Base-by-base conservation (phyloP, 331 rosid species). In the Saraca asoca region DNA sequence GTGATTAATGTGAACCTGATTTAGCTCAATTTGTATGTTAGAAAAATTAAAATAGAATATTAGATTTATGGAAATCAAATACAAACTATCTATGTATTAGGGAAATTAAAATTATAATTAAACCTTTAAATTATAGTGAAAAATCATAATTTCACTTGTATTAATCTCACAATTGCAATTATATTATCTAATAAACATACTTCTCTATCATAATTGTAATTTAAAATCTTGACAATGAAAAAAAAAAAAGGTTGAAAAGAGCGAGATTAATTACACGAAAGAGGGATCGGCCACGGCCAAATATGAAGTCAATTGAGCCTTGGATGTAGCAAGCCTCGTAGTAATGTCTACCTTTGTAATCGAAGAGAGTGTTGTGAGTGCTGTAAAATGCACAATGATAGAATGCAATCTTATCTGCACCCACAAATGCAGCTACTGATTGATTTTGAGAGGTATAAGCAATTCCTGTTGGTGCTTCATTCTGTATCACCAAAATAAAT, bases 251-350 rank as follows among this genome's bases (percentile, higher is more conserved):
- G n/a, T n/a, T 6, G 29, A 35, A 54, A 14, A 2, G 5, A 34
- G 16, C 41, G 5, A 44, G 33, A 6, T 12, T 10, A 71, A 33
- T 68, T 78, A 84, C 95, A 5, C 79, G 83, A 66, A 78, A 94
- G 38, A 78, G 8, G 9, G 99, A 78, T 84, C 70, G 75, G 45
- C 82, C 94, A 13, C 97, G 96, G 35, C 99, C 97, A 74, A 94
- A 94, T 72, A 94, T 94, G 83, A 94, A 90, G 66, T 94, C 99
- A 15, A 94, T 85, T 3, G 96, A 94, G 52, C 99, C 99, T 83
- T 88, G 95, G 70, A 94, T 81, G 84, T 90, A 94, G 62, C 91
- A 86, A 0, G 54, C 52, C 6, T 88, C 89, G n/a, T 84, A 88
- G 71, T 90, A 94, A 80, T 90, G 99, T 48, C 92, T 81, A 20